phyloP scores from a whole-genome alignment of 371 early-diverging fungal genomes.

The Saksenaea oblongispora region DNA sequence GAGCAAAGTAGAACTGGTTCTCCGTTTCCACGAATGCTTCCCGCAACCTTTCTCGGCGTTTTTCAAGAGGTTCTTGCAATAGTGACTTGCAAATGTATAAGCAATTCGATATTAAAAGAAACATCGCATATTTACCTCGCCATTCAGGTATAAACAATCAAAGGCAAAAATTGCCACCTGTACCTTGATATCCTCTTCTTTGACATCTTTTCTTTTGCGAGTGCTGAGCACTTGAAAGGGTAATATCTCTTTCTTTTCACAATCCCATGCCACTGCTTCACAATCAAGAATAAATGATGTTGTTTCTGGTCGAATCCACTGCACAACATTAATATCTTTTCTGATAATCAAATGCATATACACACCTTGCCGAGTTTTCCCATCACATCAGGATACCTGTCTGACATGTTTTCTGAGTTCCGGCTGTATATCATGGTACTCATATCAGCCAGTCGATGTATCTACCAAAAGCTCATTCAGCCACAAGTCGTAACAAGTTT shows the following conservation, averaged over 20 bases:
- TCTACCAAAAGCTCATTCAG: slow-evolving; percentile 35
- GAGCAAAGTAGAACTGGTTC: slow-evolving; percentile 93
- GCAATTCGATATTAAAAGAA: slow-evolving; percentile 1
- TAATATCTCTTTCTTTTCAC: slow-evolving; percentile 80
- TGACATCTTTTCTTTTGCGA: slow-evolving; percentile 96
- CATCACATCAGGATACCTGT: slow-evolving; percentile 95
- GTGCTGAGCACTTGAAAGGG: slow-evolving; percentile 99
- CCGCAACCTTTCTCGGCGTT: slow-evolving; percentile 79
- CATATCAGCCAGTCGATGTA: slow-evolving; percentile 83
- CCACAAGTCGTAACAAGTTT: too few species aligned
- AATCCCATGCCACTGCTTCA: slow-evolving; percentile 99
- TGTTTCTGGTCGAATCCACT: slow-evolving; percentile 65
- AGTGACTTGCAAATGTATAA: slow-evolving; percentile 57
- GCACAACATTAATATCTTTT: slow-evolving; percentile 5
- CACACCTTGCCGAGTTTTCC: slow-evolving; percentile 64
- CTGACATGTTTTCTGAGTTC: slow-evolving; percentile 96
- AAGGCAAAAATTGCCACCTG: slow-evolving; percentile 98
- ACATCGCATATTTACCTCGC: slow-evolving; percentile 52
- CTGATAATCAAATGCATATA: not conserved
- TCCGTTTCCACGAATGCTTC: slow-evolving; percentile 79
- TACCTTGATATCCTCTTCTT: slow-evolving; percentile 88
- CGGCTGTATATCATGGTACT: slow-evolving; percentile 88
- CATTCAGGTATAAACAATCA: slow-evolving; percentile 97
- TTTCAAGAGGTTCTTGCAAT: slow-evolving; percentile 74
- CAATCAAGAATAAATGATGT: slow-evolving; percentile 97